Percentiles rank a stretch among this genome's conserved stretches.
phyloP scores from a whole-genome alignment of 768 basidiomycete genomes.

The Leccinum broughii region DNA sequence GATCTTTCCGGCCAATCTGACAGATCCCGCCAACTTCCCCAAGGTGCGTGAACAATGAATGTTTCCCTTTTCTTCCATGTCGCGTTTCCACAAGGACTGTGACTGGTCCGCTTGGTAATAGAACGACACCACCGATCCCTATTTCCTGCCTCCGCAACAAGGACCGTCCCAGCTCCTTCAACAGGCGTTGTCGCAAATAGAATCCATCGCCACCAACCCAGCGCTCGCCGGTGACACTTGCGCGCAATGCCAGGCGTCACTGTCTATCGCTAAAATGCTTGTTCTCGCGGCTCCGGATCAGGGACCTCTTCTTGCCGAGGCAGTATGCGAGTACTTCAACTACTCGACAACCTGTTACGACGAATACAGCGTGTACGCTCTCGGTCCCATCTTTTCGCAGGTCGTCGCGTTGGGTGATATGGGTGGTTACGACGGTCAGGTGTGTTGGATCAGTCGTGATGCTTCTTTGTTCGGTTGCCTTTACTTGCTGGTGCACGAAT shows the following conservation, averaged over 20 bases:
- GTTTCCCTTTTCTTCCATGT: neutral
- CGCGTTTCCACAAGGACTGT: neutral
- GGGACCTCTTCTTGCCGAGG: constrained; percentile 42
- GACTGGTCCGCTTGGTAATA: constrained; percentile 10
- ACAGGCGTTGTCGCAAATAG: constrained; percentile 40
- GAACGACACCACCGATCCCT: constrained; percentile 47
- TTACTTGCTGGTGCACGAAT: neutral
- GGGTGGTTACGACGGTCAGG: constrained; percentile 52
- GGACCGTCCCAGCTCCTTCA: constrained; percentile 37
- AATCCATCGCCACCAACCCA: constrained; percentile 40
- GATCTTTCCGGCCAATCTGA: constrained; percentile 58
- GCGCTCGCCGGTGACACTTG: constrained; percentile 39
- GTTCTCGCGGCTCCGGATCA: constrained; percentile 42
- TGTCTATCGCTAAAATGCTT: constrained; percentile 44
- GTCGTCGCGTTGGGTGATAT: constrained; percentile 48
- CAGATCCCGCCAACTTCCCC: constrained; percentile 61
- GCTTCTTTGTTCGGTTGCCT: neutral
- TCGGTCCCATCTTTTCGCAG: constrained; percentile 47
- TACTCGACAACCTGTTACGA: constrained; percentile 37
- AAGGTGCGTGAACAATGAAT: constrained; percentile 27
- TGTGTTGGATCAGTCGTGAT: constrained; percentile 9
- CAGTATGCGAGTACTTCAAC: constrained; percentile 45
- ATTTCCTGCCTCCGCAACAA: constrained; percentile 41
- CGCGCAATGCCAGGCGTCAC: constrained; percentile 39
- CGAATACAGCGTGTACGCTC: constrained; percentile 35